Conservation (phyloP, 2,329 filamentous ascomycete genomes). For the Aspergillus tubingensis region DNA sequence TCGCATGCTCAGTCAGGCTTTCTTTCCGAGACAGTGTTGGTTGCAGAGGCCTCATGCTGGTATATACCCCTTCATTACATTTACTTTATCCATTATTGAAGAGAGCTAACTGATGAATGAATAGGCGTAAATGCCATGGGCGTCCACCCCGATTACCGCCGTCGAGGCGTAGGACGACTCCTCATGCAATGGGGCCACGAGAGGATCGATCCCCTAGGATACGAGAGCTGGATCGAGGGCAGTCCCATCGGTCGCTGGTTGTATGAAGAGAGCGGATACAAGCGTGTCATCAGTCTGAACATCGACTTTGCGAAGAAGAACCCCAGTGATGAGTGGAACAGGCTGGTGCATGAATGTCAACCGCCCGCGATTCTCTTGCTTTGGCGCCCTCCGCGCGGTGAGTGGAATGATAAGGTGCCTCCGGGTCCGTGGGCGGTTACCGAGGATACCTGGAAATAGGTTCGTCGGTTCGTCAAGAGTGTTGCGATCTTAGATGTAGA, state of each 20-base stretch:
- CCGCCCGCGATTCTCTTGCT: constrained; percentile 19
- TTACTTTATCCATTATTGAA: not conserved
- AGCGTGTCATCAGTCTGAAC: constrained; percentile 15
- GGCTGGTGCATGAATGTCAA: constrained; percentile 19
- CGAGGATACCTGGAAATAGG: constrained; percentile 12
- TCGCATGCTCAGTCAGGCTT: constrained; percentile 13
- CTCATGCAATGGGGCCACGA: constrained; percentile 22
- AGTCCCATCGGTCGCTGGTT: constrained; percentile 19
- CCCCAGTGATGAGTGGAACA: constrained; percentile 21
- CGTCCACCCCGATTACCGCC: constrained; percentile 19
- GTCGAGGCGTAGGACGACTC: constrained; percentile 17
- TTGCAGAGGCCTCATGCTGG: constrained; percentile 18
- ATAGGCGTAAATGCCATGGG: constrained; percentile 20
- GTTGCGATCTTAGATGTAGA: not conserved
- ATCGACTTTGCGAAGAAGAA: constrained; percentile 18
- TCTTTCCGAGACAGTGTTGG: constrained; percentile 19
- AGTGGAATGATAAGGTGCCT: constrained; percentile 19
- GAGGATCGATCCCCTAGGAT: constrained; percentile 18
- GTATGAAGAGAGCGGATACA: constrained; percentile 21
- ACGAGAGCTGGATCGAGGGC: constrained; percentile 21
- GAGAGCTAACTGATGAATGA: not conserved
- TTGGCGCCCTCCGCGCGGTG: constrained; percentile 20
- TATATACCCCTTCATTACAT: not conserved
- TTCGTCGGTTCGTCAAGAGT: not conserved
- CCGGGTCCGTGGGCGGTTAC: constrained; percentile 21